These are phyloP conservation scores for Sporothrix protearum DNA, from an alignment of 2,329 filamentous ascomycete species.

Conservation along the genomic window DNA sequence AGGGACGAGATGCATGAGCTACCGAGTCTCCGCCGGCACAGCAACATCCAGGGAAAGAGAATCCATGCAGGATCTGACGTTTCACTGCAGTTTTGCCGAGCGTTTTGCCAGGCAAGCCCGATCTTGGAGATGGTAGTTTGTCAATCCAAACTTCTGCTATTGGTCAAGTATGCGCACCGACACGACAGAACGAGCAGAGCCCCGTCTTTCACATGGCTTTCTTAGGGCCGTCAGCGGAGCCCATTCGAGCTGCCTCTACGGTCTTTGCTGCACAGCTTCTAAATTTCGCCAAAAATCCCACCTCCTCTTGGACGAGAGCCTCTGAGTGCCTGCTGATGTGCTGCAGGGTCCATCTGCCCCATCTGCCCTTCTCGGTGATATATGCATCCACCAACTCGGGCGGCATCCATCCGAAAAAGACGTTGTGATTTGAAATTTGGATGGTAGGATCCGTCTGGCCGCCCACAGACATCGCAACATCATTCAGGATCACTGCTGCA, in stretches of 20 bases:
- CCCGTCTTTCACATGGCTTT: neutral
- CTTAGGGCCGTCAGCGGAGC: neutral
- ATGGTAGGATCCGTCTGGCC: neutral
- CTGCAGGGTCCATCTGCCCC: constrained; percentile 42
- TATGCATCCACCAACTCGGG: constrained; percentile 50
- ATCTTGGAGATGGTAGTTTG: neutral
- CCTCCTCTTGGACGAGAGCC: neutral
- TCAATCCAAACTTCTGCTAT: neutral
- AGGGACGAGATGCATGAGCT: neutral
- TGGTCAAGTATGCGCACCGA: neutral
- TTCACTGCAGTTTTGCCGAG: neutral
- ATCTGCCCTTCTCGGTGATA: constrained; percentile 52
- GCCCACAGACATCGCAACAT: neutral
- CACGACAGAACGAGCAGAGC: neutral
- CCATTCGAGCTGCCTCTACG: neutral
- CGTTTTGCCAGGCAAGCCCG: neutral
- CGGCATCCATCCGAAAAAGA: constrained; percentile 62
- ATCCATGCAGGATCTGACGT: neutral
- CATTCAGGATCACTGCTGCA: constrained; percentile 26
- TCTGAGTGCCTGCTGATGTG: constrained; percentile 36
- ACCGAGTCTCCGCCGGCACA: neutral
- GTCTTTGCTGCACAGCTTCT: neutral
- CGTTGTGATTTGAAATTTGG: constrained; percentile 42
- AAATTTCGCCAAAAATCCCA: neutral
- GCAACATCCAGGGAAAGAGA: neutral